These are phyloP conservation scores for Leccinum disarticulatum DNA, from an alignment of 768 basidiomycete genomes.

Conservation along the genomic window DNA sequence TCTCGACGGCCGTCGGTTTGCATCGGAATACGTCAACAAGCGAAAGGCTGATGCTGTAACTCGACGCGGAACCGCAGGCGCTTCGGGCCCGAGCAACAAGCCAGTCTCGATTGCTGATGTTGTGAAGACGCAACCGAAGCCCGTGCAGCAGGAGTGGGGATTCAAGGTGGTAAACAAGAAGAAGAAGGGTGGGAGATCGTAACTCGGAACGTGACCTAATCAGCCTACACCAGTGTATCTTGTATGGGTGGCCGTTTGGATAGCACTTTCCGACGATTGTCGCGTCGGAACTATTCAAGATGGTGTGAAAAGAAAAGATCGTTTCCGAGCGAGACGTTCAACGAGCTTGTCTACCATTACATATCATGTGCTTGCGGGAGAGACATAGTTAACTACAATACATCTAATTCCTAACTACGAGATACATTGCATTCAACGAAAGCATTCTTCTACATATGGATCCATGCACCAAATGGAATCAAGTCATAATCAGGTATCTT, in stretches of 20 bases:
- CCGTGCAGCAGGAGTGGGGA: constrained; percentile 75
- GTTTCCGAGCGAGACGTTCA: background rate
- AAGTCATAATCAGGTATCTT: constrained; percentile 33
- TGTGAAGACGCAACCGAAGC: constrained; percentile 84
- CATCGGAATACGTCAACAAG: constrained; percentile 84
- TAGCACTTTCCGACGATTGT: constrained; percentile 13
- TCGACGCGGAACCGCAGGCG: constrained; percentile 46
- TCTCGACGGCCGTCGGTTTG: constrained; percentile 92
- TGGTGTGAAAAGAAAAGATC: background rate
- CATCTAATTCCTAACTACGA: constrained; percentile 18
- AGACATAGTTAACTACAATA: constrained; percentile 19
- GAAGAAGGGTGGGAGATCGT: constrained; percentile 75
- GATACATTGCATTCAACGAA: constrained; percentile 15
- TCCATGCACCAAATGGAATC: constrained; percentile 8
- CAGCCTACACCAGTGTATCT: constrained; percentile 7
- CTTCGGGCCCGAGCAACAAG: constrained; percentile 41
- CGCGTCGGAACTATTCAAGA: background rate
- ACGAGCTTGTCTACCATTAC: background rate
- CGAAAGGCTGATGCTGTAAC: constrained; percentile 79
- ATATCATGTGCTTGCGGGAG: background rate
- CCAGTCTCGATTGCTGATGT: constrained; percentile 82
- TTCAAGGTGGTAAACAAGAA: constrained; percentile 97
- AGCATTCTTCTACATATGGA: constrained; percentile 11
- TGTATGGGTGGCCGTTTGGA: constrained; percentile 25
- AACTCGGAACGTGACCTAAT: constrained; percentile 14